Conservation (phyloP, 2,329 filamentous ascomycete species). For the Colletotrichum musicola region DNA sequence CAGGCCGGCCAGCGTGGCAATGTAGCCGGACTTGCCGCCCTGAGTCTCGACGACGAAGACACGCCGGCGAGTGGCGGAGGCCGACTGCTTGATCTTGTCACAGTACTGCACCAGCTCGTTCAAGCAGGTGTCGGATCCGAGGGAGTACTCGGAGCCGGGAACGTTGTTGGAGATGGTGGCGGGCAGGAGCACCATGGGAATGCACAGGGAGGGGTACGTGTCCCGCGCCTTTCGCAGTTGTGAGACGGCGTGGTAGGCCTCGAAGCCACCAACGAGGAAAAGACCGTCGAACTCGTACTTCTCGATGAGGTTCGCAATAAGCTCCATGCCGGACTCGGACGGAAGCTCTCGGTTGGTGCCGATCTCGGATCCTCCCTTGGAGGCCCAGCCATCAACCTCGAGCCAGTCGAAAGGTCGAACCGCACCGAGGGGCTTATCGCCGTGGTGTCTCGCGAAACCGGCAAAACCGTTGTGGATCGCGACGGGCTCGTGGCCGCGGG, state of each 20-base stretch:
- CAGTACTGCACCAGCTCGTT: slow-evolving; percentile 96
- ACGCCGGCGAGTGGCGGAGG: slow-evolving; percentile 89
- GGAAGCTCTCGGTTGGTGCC: slow-evolving; percentile 96
- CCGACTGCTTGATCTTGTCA: slow-evolving; percentile 97
- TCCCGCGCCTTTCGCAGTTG: slow-evolving; percentile 86
- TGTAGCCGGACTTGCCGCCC: slow-evolving; percentile 92
- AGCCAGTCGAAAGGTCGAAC: slow-evolving; percentile 92
- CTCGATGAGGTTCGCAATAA: slow-evolving; percentile 85
- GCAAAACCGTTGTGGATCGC: slow-evolving; percentile 98
- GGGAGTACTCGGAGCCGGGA: slow-evolving; percentile 95
- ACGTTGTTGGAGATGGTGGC: slow-evolving; percentile 99
- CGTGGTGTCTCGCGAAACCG: slow-evolving; percentile 90
- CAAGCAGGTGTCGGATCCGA: slow-evolving; percentile 95
- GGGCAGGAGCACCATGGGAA: slow-evolving; percentile 90
- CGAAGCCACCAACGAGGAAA: slow-evolving; percentile 94
- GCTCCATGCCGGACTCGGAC: slow-evolving; percentile 84
- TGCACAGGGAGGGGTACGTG: slow-evolving; percentile 86
- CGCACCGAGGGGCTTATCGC: slow-evolving; percentile 82
- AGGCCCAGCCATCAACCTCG: slow-evolving; percentile 95
- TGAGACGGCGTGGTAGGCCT: slow-evolving; percentile 92
- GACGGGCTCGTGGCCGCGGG: slow-evolving; percentile 90
- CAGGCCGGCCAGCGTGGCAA: slow-evolving; percentile 90
- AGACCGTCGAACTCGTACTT: slow-evolving; percentile 91
- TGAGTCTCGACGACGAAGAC: slow-evolving; percentile 99
- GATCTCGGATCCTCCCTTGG: slow-evolving; percentile 96